Evolutionary conservation across 306 rosid species (phyloP).

Genomic region (Carpinus viminea): DNA sequence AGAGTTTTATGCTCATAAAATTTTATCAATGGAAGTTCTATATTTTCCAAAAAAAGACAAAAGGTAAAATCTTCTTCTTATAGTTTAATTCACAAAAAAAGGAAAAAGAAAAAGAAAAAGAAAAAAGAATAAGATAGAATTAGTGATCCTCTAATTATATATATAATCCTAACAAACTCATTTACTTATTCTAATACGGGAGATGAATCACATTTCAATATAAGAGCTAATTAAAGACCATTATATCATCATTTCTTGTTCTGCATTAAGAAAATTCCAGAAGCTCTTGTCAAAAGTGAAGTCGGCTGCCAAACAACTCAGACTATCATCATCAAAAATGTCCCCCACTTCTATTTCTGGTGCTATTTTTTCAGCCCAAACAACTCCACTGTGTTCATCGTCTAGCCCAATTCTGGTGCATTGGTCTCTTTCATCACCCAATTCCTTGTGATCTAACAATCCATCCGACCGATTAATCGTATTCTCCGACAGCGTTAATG

Average conservation of each 20-base stretch:
- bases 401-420: background rate
- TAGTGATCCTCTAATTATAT: no score
- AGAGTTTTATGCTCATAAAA: no score
- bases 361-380: background rate
- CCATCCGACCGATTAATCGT: conserved; percentile 3
- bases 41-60: no score
- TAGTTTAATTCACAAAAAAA: no score
- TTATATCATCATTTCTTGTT: background rate
- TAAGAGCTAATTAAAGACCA: no score
- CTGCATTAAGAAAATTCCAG: background rate
- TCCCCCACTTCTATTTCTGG: background rate
- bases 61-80: no score
- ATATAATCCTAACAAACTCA: no score
- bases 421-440: background rate
- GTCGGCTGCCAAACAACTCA: background rate
- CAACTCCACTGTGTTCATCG: background rate
- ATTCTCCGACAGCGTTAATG: background rate
- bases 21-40: no score
- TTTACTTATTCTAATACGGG: no score
- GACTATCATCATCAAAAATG: background rate
- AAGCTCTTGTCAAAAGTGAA: background rate
- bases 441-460: conserved; percentile 1
- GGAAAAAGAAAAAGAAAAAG: no score
- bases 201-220: no score
- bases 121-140: no score